Evolutionary conservation across 345 rosid species (phyloP), one percentile per base, ranked within the genome.

Genomic region (Stellera chamaejasme): DNA sequence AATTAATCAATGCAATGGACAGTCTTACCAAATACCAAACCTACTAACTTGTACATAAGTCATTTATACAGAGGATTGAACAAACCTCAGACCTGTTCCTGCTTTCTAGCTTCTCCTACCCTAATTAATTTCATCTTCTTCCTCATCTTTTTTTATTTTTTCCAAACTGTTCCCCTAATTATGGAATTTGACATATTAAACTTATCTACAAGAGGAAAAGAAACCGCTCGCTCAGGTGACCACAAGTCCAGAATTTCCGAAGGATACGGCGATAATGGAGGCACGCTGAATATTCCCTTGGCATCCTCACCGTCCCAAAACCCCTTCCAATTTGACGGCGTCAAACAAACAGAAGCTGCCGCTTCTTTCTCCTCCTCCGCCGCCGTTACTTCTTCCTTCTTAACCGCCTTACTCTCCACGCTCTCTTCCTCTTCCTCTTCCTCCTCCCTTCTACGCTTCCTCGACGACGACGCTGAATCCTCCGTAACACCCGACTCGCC

Each of bases 321-420:
- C 15, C 85, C 88, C 68, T 58, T 79, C 98, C 98, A 92, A 67
- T 77, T 78, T 19, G 98, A 92, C 77, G 96, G 96, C 72, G 98
- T 92, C 52, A 86, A 77, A n/a, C 78, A 61, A 0, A 63, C 62
- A 45, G 19, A 66, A 57, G 56, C 61, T 56, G 44, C 60, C 43
- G 36, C 45, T n/a, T 41, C 47, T 56, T 45, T 49, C 28, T 43
- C 45, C 5, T 32, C 59, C 13, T 45, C 43, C 2, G 15, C 4
- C 15, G 44, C 42, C 23, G 25, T 14, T 36, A 11, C 11, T 70
- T 66, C 59, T 73, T 63, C 62, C 53, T 46, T 66, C 59, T 72
- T 77, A 45, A 55, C 67, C 2, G 32, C 64, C 19, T 56, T 61
- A 10, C 36, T 45, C 39, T 45, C 52, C 19, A 6, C 23, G 6